Percentiles rank a stretch among this genome's conserved stretches.
phyloP scores from a whole-genome alignment of 768 basidiomycete species.

The Tricholoma terreum region DNA sequence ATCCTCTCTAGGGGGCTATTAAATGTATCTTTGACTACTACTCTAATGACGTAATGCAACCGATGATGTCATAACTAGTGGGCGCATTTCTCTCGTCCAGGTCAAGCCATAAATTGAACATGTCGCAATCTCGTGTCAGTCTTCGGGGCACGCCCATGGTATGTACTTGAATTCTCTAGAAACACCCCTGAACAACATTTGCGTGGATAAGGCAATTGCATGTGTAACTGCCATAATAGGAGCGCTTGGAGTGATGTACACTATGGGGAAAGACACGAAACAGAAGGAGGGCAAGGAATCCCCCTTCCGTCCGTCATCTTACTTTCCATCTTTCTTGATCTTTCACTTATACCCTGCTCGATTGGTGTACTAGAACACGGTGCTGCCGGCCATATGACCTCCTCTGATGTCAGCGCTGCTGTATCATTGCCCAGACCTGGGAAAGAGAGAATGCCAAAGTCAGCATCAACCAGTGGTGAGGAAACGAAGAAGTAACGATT shows the following conservation, averaged over 20 bases:
- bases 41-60: no score
- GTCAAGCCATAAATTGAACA: no score
- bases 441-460: slow-evolving; percentile 19
- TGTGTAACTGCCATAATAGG: slow-evolving; percentile 25
- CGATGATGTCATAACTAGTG: no score
- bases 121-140: slow-evolving; percentile 2
- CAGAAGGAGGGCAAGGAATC: slow-evolving; percentile 30
- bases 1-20: no score
- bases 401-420: slow-evolving; percentile 35
- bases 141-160: slow-evolving; percentile 18
- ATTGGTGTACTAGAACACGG: slow-evolving; percentile 15
- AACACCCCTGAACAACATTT: neutral
- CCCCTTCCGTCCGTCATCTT: slow-evolving; percentile 27
- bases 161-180: no score
- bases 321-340: neutral
- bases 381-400: slow-evolving; percentile 30
- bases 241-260: slow-evolving; percentile 32
- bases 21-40: no score
- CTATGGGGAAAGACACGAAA: slow-evolving; percentile 30
- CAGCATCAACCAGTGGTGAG: neutral
- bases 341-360: neutral
- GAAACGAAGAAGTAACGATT: neutral
- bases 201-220: slow-evolving; percentile 25
- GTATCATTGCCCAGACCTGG: slow-evolving; percentile 35
- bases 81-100: no score